A percentile compares a stretch with the other conserved stretches of the same genome.
phyloP scores from a whole-genome alignment of 768 basidiomycete species.

The Collybiopsis confluens region DNA sequence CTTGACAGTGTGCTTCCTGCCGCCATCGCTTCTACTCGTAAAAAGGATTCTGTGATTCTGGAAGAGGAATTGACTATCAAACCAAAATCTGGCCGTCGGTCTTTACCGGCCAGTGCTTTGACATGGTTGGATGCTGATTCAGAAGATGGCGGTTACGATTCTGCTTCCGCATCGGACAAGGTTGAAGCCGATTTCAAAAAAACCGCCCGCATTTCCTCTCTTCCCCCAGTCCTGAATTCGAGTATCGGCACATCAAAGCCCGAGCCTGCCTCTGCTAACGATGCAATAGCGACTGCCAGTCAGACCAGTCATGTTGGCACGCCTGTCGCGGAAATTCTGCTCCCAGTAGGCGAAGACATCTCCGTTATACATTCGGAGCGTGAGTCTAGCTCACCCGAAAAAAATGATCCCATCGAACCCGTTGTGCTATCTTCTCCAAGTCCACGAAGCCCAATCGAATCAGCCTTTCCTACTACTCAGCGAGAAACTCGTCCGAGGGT shows the following conservation, averaged over 20 bases:
- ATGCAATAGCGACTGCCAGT: not conserved
- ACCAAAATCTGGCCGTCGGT: slow-evolving; percentile 24
- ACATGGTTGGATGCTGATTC: slow-evolving; percentile 21
- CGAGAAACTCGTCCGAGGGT: not conserved
- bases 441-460: slow-evolving; percentile 11
- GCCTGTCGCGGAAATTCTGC: no score
- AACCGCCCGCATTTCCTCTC: not conserved
- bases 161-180: not conserved
- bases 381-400: not conserved
- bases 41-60: slow-evolving; percentile 28
- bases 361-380: not conserved
- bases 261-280: not conserved
- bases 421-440: slow-evolving; percentile 32
- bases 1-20: slow-evolving; percentile 19
- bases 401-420: slow-evolving; percentile 41
- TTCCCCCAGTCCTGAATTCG: not conserved
- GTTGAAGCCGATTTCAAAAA: not conserved
- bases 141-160: slow-evolving; percentile 29
- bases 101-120: slow-evolving; percentile 14
- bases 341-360: not conserved
- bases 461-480: not conserved
- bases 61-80: slow-evolving; percentile 29
- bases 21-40: slow-evolving; percentile 19
- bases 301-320: no score
- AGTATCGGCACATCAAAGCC: no score